phyloP scores from a whole-genome alignment of 2,329 filamentous ascomycete genomes.

The Talaromyces sp. region DNA sequence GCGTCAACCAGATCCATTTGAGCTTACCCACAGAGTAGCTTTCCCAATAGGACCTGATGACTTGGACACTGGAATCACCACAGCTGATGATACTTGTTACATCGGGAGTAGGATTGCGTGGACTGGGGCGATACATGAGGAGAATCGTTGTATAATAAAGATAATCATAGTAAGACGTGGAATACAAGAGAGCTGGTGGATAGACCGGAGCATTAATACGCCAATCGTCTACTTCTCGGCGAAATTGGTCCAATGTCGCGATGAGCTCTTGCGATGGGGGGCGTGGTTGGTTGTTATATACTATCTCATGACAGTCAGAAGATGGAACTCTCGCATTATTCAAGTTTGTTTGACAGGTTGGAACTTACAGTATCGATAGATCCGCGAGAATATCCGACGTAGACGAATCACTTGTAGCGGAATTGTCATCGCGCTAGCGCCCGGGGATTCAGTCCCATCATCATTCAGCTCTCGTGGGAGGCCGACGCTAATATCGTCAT shows the following conservation, averaged over 20 bases:
- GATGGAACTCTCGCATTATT: neutral
- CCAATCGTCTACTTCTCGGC: constrained; percentile 43
- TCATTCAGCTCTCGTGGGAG: constrained; percentile 44
- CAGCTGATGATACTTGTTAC: constrained; percentile 41
- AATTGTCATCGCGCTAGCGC: constrained; percentile 42
- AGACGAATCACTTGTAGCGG: constrained; percentile 40
- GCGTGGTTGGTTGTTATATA: constrained; percentile 39
- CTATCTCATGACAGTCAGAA: constrained; percentile 18
- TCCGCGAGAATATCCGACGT: constrained; percentile 42
- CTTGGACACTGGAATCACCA: constrained; percentile 42
- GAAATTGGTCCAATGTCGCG: constrained; percentile 34
- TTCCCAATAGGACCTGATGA: constrained; percentile 45
- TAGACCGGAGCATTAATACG: constrained; percentile 40
- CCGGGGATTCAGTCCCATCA: constrained; percentile 40
- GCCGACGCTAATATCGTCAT: constrained; percentile 45
- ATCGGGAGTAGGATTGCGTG: constrained; percentile 41
- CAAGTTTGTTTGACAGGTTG: neutral
- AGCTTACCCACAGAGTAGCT: constrained; percentile 43
- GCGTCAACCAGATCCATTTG: constrained; percentile 46
- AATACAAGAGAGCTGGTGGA: constrained; percentile 41
- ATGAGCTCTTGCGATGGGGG: constrained; percentile 31
- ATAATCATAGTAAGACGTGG: constrained; percentile 46
- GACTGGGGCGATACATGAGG: constrained; percentile 43
- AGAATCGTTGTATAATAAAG: constrained; percentile 43
- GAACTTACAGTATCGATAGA: constrained; percentile 42